Conservation (phyloP, 306 rosid genomes). For the Biancaea sappan region DNA sequence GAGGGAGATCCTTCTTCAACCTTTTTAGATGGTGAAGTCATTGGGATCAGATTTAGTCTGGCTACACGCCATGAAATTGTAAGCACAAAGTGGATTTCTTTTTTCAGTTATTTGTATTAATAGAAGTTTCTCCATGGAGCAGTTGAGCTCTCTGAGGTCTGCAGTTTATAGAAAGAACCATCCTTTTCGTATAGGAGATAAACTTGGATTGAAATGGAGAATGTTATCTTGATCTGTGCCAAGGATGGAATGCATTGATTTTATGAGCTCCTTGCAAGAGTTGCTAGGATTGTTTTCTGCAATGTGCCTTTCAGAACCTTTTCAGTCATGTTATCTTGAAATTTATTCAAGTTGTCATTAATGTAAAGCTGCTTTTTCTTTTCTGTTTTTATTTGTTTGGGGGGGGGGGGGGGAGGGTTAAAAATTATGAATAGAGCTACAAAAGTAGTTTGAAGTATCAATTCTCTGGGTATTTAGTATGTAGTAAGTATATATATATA, state of each 20-base stretch:
- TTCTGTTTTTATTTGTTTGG: no score
- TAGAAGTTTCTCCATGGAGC: background rate
- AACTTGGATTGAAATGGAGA: constrained; percentile 13
- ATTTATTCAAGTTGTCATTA: background rate
- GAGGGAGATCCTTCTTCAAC: constrained; percentile 56
- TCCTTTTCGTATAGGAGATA: constrained; percentile 24
- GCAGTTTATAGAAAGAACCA: constrained; percentile 11
- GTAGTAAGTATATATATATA: background rate
- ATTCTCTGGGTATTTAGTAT: constrained; percentile 11
- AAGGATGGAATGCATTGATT: constrained; percentile 10
- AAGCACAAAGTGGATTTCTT: constrained; percentile 40
- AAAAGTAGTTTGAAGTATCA: background rate
- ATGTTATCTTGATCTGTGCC: constrained; percentile 19
- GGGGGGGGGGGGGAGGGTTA: no score
- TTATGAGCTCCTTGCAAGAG: constrained; percentile 4
- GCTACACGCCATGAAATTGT: constrained; percentile 81
- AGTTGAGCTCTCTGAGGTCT: constrained; percentile 23
- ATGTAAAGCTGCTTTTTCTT: background rate
- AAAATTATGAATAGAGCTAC: background rate
- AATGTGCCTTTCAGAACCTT: constrained; percentile 25
- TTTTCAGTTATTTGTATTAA: constrained; percentile 9
- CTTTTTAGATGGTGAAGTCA: constrained; percentile 59
- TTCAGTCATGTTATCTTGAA: background rate
- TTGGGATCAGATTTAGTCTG: constrained; percentile 67
- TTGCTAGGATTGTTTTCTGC: constrained; percentile 12